Base-by-base conservation (phyloP, 768 basidiomycete species). In the Mrakia frigida region DNA sequence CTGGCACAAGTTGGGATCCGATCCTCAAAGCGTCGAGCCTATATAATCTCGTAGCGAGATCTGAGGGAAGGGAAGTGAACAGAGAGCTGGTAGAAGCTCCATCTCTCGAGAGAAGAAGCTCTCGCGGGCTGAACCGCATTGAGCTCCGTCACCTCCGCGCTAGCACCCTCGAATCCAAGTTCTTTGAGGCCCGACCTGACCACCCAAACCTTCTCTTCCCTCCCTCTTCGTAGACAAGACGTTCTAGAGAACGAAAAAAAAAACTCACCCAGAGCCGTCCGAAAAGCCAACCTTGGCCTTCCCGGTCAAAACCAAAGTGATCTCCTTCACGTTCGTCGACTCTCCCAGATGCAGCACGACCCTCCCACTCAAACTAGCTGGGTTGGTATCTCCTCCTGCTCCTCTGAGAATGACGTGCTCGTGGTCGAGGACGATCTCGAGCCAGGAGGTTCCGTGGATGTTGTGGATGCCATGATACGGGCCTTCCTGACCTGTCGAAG, bases 291-390 rank as follows among this genome's bases (percentile, higher is more conserved):
- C 79, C 73, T 76, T 79, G 5, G 77, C 79, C 75, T 80, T 80
- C 3, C 74, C 77, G 7, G 71, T 70, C 13, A 79, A 67, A 25
- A 33, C 28, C 37, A 69, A 59, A 31, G 77, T 70, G 37, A 83
- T 79, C 68, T 83, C 81, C 74, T 78, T 79, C 75, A 85, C 88
- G 73, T 92, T 89, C 0, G 91, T 94, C 28, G 91, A 86, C 84
- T 98, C 93, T 2, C 87, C 85, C 60, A 98, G 88, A 82, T 90
- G 87, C 79, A 98, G 86, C 13, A 89, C 87, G 80, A 98, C 88
- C 81, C 90, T 87, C 6, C 96, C 96, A 61, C 89, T 89, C 79
- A 98, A 89, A 23, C 88, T 84, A 11, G 89, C 88, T 11, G 94
- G 90, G 80, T 94, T 91, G 78, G 93, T 89, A 79, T 96, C 93